phyloP scores from a whole-genome alignment of 805 yeast genomes.

The Sugiyamaella boreocaroliniensis region DNA sequence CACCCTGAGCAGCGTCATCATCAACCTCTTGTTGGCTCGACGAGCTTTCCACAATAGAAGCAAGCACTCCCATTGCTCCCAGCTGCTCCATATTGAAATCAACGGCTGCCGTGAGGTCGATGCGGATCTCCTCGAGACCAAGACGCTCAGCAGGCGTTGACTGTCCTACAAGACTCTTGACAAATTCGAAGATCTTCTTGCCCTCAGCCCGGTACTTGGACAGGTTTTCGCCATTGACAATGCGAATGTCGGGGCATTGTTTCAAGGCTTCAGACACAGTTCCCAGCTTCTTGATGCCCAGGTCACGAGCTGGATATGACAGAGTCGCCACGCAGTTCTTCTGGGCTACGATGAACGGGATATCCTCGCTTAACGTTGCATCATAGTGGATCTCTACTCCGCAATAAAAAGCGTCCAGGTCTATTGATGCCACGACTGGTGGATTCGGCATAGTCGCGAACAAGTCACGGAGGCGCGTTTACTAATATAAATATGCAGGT shows the following conservation, averaged over 20 bases:
- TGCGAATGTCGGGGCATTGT: constrained; percentile 20
- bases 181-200: constrained; percentile 20
- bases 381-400: constrained; percentile 28
- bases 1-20: constrained; percentile 19
- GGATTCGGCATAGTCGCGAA: neutral
- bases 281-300: constrained; percentile 27
- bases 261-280: constrained; percentile 13
- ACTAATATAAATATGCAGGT: too few relatives aligned
- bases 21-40: constrained; percentile 7
- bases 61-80: constrained; percentile 7
- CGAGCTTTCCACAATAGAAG: neutral
- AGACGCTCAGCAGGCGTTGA: constrained; percentile 26
- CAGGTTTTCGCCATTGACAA: constrained; percentile 29
- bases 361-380: constrained; percentile 20
- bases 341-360: constrained; percentile 29
- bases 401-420: constrained; percentile 32
- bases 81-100: constrained; percentile 10
- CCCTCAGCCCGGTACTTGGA: constrained; percentile 28
- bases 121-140: constrained; percentile 31
- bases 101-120: constrained; percentile 23
- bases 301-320: constrained; percentile 27
- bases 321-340: constrained; percentile 28
- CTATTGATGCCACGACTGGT: constrained; percentile 23
- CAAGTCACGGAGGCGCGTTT: too few relatives aligned
- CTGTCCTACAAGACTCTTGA: constrained; percentile 14